Evolutionary conservation across 2,329 filamentous ascomycete genomes (phyloP), one percentile per base, ranked within the genome.

Genomic region (Trichoderma sp.): DNA sequence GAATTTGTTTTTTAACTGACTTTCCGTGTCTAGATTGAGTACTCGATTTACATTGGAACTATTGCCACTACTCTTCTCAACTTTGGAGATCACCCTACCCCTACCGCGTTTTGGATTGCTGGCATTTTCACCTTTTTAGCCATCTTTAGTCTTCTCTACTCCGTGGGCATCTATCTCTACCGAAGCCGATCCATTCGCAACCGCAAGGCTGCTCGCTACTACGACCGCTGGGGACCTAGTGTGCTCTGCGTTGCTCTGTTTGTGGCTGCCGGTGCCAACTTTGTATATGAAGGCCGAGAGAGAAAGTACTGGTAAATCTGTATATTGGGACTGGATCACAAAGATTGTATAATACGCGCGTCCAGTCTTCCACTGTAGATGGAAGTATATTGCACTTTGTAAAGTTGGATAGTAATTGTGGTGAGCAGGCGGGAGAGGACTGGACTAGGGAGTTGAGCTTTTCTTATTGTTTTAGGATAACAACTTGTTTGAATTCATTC

Each of bases 31-130:
- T 75, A 92, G 92, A 92, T 99, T 77, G 95, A 99, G 82, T 98
- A 97, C 83, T 95, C 93, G 64, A 97, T 98, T 78, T 95, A 98
- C 79, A 91, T 99, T 69, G 94, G 93, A 76, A 92, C 92, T 32
- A 95, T 97, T 76, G 93, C 94, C 14, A 91, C 92, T 8, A 93
- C 93, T 0, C 85, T 97, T 60, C 88, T 97, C 75, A 95, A 97
- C 84, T 94, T 98, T 80, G 89, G 93, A 76, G 81, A 82, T 12
- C 87, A 88, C 74, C 85, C 88, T 24, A 87, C 82, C 8, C 79
- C 76, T 58, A 81, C 90, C 24, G 90, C 91, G 6, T 90, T 97
- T 74, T 84, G 89, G 60, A 89, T 92, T 0, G 88, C 94, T 0
- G 92, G 91, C 79, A 86, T 90, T 1, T 99, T 98, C 81, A 98